phyloP scores from a whole-genome alignment of 2,329 filamentous ascomycete genomes.

The Biscogniauxia sp. region DNA sequence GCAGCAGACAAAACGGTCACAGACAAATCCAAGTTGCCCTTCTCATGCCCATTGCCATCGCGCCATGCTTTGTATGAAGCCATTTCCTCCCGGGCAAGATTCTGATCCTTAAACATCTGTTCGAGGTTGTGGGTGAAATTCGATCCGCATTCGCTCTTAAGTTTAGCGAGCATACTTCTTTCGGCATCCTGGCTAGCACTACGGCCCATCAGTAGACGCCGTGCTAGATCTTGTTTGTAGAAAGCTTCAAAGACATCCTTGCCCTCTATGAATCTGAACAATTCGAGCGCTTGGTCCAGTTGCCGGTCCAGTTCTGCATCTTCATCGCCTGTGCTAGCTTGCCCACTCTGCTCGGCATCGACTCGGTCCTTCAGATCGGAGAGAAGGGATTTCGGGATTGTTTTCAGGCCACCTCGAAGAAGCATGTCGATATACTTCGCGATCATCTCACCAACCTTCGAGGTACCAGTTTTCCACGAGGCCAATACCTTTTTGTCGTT shows the following conservation, averaged over 20 bases:
- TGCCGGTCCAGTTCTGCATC: conserved; percentile 90
- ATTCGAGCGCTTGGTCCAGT: conserved; percentile 85
- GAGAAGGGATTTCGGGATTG: conserved; percentile 67
- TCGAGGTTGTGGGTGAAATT: conserved; percentile 96
- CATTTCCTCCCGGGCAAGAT: conserved; percentile 91
- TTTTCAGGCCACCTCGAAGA: conserved; percentile 82
- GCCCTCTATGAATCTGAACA: conserved; percentile 95
- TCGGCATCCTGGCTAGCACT: conserved; percentile 95
- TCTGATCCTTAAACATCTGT: conserved; percentile 99
- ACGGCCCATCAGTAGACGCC: conserved; percentile 83
- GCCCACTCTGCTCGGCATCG: conserved; percentile 58
- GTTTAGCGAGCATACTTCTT: conserved; percentile 86
- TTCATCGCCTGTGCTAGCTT: conserved; percentile 74
- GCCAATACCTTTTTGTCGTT: conserved; percentile 77
- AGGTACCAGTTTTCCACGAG: conserved; percentile 77
- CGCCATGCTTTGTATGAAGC: conserved; percentile 73
- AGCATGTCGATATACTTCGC: conserved; percentile 94
- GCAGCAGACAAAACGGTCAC: conserved; percentile 90
- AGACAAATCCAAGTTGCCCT: conserved; percentile 65
- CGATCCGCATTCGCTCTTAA: conserved; percentile 90
- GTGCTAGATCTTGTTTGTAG: conserved; percentile 96
- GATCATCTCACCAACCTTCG: conserved; percentile 97
- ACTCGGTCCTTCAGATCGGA: conserved; percentile 59
- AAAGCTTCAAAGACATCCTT: conserved; percentile 99
- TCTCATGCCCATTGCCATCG: conserved; percentile 44